A percentile compares a stretch with the other conserved stretches of the same genome.
Evolutionary conservation across 768 basidiomycete species (phyloP).

Genomic region (Dacryopinax spathularia): DNA sequence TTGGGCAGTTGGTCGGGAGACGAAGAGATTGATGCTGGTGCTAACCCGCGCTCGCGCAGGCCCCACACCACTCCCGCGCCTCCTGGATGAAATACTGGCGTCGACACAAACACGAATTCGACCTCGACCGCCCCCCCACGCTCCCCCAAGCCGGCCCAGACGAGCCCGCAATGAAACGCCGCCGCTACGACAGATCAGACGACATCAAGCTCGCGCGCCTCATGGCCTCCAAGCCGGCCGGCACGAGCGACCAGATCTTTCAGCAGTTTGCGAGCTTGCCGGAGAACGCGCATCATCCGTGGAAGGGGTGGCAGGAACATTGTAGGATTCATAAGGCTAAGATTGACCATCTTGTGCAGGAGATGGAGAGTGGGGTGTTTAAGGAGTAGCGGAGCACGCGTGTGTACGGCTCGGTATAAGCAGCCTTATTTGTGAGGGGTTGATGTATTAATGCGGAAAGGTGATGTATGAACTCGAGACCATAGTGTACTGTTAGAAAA

Average conservation of each 20-base stretch:
- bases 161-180: slow-evolving; percentile 57
- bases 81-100: slow-evolving; percentile 94
- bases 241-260: slow-evolving; percentile 72
- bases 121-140: slow-evolving; percentile 31
- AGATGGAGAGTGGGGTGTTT: slow-evolving; percentile 35
- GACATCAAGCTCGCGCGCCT: slow-evolving; percentile 65
- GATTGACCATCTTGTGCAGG: slow-evolving; percentile 64
- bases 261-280: slow-evolving; percentile 53
- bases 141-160: slow-evolving; percentile 34
- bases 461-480: too few species aligned
- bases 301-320: slow-evolving; percentile 92
- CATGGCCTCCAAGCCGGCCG: slow-evolving; percentile 58
- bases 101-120: slow-evolving; percentile 70
- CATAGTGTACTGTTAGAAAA: too few species aligned
- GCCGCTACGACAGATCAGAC: slow-evolving; percentile 68
- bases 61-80: slow-evolving; percentile 78
- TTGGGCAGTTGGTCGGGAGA: too few species aligned
- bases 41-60: slow-evolving; percentile 32
- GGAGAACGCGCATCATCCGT: slow-evolving; percentile 77
- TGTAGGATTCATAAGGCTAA: slow-evolving; percentile 77
- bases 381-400: neutral
- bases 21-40: neutral
- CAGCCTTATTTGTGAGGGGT: too few species aligned
- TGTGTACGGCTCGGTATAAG: too few species aligned
- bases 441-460: too few species aligned